phyloP scores from a whole-genome alignment of 2,329 filamentous ascomycete genomes.

The Verticillium tricorpus region DNA sequence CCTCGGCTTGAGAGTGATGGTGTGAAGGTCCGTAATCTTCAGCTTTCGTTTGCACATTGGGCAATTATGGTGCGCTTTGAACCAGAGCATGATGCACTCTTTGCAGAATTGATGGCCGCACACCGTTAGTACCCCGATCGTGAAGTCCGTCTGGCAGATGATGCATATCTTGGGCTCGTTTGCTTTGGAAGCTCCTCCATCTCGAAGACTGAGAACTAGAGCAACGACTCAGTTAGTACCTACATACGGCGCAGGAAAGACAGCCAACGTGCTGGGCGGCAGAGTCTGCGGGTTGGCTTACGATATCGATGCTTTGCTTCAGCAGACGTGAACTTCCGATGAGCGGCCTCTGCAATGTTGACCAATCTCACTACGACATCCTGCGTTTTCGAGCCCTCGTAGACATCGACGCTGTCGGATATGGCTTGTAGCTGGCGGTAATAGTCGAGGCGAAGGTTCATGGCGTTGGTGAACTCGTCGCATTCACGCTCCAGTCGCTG shows the following conservation, averaged over 20 bases:
- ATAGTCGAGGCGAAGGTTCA: constrained; percentile 84
- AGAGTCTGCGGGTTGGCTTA: constrained; percentile 25
- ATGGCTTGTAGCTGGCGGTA: constrained; percentile 86
- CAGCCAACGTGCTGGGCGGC: neutral
- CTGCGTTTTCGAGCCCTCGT: constrained; percentile 60
- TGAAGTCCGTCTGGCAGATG: constrained; percentile 77
- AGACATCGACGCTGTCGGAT: constrained; percentile 80
- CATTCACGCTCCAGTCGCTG: constrained; percentile 61
- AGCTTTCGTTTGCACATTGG: constrained; percentile 78
- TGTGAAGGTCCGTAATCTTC: constrained; percentile 65
- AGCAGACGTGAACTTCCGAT: constrained; percentile 54
- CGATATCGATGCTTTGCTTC: constrained; percentile 73
- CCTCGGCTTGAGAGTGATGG: constrained; percentile 78
- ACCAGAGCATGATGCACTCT: constrained; percentile 80
- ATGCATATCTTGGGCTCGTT: constrained; percentile 69
- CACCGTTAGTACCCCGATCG: constrained; percentile 74
- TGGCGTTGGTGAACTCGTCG: constrained; percentile 68
- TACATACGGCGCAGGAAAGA: neutral
- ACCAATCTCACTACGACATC: constrained; percentile 36
- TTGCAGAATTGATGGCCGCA: constrained; percentile 94
- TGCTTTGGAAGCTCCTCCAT: constrained; percentile 52
- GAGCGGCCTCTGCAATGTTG: constrained; percentile 44
- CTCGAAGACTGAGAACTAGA: constrained; percentile 47
- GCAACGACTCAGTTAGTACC: neutral
- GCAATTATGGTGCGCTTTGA: constrained; percentile 67